Evolutionary conservation across 1,284 basidiomycete species (phyloP), one percentile per base, ranked within the genome.

Genomic region (Veloboletus limbatus): DNA sequence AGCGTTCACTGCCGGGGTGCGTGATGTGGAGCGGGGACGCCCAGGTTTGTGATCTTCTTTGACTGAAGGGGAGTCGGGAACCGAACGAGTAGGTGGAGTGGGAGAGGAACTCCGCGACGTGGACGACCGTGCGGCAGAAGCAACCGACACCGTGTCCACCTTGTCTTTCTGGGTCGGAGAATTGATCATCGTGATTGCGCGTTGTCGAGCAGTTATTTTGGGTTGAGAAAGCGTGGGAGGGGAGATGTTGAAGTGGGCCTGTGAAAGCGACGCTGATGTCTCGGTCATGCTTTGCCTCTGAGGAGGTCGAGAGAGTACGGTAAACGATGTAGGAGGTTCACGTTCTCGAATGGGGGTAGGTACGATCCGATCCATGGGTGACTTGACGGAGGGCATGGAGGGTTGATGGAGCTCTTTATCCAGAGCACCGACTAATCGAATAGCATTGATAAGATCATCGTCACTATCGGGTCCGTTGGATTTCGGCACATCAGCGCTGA

Each of bases 271-370:
- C 2, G 16, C 4, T 6, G 40, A 48, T 4, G 47, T 45, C 13
- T 60, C 66, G 7, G 36, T 34, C 1, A 24, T 53, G 8, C 60
- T 64, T 8, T 58, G 52, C 32, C 59, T 59, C n/a, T 69, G 66
- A 43, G 64, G 66, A 13, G 85, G 83, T 10, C 85, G 70, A 10
- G 83, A 85, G 3, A 80, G 84, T 25, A 87, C 84, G 45, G 77
- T 78, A 56, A 87, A 88, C 9, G 80, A 70, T 2, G 82, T 76
- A 1, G 76, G 75, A 2, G 80, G 77, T 33, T 77, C 70, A 22
- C 83, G 77, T 52, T 77, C 72, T 47, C 78, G 77, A 45, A 88
- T 83, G 11, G 76, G 77, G 20, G 81, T 85, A 1, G 85, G 85
- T 13, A 78, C 73, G 45, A 85, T 79, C 21, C 63, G 67, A 16